Evolutionary conservation across 2,329 filamentous ascomycete species (phyloP), one percentile per base, ranked within the genome.

Genomic region (Bertia moriformis): DNA sequence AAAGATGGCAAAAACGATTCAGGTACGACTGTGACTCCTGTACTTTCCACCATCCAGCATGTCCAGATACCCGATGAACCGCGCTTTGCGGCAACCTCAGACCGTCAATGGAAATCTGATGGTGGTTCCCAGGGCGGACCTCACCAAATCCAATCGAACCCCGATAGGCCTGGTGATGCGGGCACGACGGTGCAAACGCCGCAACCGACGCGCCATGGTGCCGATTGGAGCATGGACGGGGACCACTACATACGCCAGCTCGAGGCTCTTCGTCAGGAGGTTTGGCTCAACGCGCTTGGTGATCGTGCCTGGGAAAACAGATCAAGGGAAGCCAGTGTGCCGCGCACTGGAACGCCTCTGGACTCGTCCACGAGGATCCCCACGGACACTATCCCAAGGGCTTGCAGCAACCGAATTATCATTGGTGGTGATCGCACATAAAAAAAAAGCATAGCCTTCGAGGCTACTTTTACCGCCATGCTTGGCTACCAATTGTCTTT

Each of bases 81-180:
- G 24, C n/a, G 10, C n/a, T 10, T 29, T 29, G 10, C 24, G 24
- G n/a, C 24, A n/a, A 10, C 24, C n/a, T 10, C 24, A 10, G 24
- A 29, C 24, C 24, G 24, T 29, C 24, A 29, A 29, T 29, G 24
- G 24, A 29, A 29, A 29, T 29, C 24, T 29, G 24, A 29, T 29
- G 24, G 24, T 29, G 24, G 24, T 10, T n/a, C 24, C 24, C 24
- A 29, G 24, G 24, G 10, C 24, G 24, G n/a, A 29, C 24, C 24
- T n/a, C n/a, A n/a, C n/a, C n/a, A n/a, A n/a, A n/a, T n/a, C n/a
- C n/a, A n/a, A n/a, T n/a, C n/a, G n/a, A n/a, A n/a, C n/a, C n/a
- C n/a, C n/a, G n/a, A n/a, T n/a, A n/a, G n/a, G n/a, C n/a, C n/a
- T n/a, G n/a, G n/a, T n/a, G n/a, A n/a, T n/a, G n/a, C n/a, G n/a